Evolutionary conservation across 148 eudicot species (phyloP).

Genomic region (Linanthus parryae): DNA sequence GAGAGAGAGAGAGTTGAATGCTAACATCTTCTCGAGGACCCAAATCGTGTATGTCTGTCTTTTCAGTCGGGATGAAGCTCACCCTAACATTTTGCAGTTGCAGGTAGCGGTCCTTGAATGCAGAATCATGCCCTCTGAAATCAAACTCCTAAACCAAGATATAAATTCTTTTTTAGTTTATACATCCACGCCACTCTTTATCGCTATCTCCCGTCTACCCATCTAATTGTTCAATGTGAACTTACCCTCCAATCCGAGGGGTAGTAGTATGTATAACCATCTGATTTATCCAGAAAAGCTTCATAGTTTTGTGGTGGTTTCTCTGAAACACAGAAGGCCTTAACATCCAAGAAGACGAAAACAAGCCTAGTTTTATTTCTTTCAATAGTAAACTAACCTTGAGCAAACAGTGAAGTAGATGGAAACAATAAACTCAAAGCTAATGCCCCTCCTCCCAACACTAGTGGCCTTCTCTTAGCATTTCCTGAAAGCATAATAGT

Average conservation of each 20-base stretch:
- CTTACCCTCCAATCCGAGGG: conserved; percentile 98
- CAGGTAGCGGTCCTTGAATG: conserved; percentile 69
- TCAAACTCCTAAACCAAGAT: conserved; percentile 49
- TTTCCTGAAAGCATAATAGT: conserved; percentile 31
- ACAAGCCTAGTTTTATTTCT: neutral
- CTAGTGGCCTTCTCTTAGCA: conserved; percentile 42
- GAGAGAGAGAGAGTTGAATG: too few species aligned
- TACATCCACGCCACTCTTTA: neutral
- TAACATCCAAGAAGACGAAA: neutral
- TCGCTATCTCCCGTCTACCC: neutral
- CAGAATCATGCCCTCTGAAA: conserved; percentile 79
- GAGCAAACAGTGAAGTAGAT: conserved; percentile 35
- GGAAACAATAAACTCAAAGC: conserved; percentile 42
- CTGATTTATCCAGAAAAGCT: conserved; percentile 61
- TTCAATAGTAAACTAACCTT: conserved; percentile 29
- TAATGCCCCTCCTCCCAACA: conserved; percentile 49
- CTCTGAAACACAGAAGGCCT: conserved; percentile 18
- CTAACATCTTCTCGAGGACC: conserved; percentile 30
- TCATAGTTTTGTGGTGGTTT: conserved; percentile 42
- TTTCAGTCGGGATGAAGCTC: conserved; percentile 80
- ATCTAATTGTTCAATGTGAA: neutral
- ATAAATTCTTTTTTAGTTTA: neutral
- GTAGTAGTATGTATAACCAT: conserved; percentile 84
- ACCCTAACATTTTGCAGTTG: conserved; percentile 80
- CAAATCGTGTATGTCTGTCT: conserved; percentile 68